These are phyloP conservation scores for Linnemannia exigua DNA, from an alignment of 192 early-diverging fungal species.

Conservation along the genomic window DNA sequence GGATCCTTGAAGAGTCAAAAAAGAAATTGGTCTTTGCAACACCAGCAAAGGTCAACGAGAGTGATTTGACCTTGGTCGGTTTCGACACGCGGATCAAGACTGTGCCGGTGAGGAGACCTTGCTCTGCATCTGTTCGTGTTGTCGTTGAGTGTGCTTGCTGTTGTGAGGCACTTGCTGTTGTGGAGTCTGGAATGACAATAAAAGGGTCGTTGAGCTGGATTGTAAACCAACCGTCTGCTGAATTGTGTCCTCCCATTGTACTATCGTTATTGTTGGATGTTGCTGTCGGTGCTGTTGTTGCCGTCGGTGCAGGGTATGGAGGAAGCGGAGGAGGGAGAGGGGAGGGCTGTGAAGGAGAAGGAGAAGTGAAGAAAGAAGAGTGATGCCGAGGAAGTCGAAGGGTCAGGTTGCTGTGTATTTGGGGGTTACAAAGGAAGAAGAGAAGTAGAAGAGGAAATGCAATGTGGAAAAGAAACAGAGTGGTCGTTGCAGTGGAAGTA, in stretches of 20 bases:
- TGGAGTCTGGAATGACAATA: constrained; percentile 20
- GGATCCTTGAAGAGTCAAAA: constrained; percentile 36
- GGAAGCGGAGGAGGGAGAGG: not conserved
- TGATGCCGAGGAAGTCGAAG: not conserved
- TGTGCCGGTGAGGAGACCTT: constrained; percentile 19
- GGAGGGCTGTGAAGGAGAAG: not conserved
- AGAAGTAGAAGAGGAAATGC: not conserved
- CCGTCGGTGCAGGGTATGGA: not conserved
- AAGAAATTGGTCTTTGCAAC: constrained; percentile 26
- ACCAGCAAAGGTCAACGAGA: constrained; percentile 29
- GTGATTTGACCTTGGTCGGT: constrained; percentile 40
- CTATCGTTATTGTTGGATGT: not conserved
- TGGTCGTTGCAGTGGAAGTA: not conserved
- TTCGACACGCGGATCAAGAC: constrained; percentile 38
- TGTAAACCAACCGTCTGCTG: constrained; percentile 24
- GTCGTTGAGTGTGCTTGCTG: not conserved
- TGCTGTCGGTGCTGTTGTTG: not conserved
- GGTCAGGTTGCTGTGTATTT: not conserved
- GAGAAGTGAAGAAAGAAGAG: not conserved
- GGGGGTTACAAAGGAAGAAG: not conserved
- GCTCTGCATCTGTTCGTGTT: constrained; percentile 16
- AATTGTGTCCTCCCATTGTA: constrained; percentile 13
- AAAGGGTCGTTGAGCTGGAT: constrained; percentile 27
- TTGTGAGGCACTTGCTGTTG: constrained; percentile 8
- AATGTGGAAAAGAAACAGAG: not conserved